phyloP scores from a whole-genome alignment of 306 rosid genomes.

The Malus orientalis region DNA sequence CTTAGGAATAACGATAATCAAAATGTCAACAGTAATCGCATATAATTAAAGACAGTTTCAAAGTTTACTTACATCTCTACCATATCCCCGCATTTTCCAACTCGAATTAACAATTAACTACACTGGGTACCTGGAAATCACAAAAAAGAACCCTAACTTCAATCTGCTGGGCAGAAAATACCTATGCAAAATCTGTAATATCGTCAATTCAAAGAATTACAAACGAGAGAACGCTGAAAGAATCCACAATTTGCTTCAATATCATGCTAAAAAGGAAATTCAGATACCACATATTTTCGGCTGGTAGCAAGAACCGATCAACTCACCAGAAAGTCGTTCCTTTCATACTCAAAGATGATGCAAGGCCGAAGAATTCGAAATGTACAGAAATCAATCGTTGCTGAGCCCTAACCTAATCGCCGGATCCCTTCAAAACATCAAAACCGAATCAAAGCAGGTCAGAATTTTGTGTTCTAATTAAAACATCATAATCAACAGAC shows the following conservation, averaged over 20 bases:
- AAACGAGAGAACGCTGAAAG: neutral
- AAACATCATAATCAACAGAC: no score
- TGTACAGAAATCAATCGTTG: no score
- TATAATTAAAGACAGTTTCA: neutral
- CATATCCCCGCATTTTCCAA: conserved; percentile 54
- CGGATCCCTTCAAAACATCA: no score
- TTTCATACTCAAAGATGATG: no score
- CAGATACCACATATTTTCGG: neutral
- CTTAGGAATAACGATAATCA: neutral
- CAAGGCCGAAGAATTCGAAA: no score
- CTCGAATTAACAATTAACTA: neutral
- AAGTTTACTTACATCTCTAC: conserved; percentile 39
- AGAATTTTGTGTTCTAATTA: no score
- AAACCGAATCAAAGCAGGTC: no score
- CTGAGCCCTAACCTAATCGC: no score
- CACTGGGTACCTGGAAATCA: conserved; percentile 3
- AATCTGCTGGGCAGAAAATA: neutral
- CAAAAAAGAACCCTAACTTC: neutral
- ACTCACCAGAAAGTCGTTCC: no score
- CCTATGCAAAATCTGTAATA: neutral
- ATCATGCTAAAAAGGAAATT: neutral
- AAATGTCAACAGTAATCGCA: neutral
- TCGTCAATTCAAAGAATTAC: neutral
- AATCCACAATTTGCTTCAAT: neutral
- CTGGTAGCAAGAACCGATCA: no score